A percentile compares a stretch with the other conserved stretches of the same genome.
Conservation (phyloP, 225 moss, liverwort and hornwort genomes). For the Neckera pumila region DNA sequence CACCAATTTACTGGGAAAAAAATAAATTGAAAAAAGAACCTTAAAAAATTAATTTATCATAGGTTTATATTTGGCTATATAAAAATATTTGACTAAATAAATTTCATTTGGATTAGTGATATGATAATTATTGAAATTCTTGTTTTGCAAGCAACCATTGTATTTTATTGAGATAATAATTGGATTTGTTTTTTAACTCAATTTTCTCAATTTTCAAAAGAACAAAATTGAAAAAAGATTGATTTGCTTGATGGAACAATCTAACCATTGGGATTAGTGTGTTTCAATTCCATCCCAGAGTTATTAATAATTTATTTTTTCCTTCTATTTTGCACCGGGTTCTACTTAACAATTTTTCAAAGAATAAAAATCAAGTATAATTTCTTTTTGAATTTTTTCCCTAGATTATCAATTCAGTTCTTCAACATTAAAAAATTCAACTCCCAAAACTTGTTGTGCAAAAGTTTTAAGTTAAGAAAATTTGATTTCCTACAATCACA, state of each 20-base stretch:
- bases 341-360: not conserved
- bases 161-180: too few relatives aligned
- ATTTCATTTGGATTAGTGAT: too few relatives aligned
- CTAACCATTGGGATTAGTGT: too few relatives aligned
- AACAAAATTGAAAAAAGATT: too few relatives aligned
- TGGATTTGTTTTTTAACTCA: not conserved
- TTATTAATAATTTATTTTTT: not conserved
- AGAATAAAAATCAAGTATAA: not conserved
- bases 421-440: not conserved
- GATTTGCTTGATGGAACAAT: too few relatives aligned
- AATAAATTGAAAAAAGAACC: too few relatives aligned
- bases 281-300: too few relatives aligned
- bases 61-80: too few relatives aligned
- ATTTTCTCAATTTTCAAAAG: not conserved
- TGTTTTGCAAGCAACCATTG: too few relatives aligned
- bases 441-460: not conserved
- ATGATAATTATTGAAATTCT: too few relatives aligned
- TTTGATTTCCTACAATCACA: not conserved
- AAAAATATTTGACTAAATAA: too few relatives aligned
- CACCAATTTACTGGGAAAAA: not conserved
- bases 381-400: not conserved
- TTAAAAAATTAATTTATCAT: too few relatives aligned
- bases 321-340: not conserved
- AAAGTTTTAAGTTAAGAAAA: not conserved
- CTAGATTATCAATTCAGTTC: not conserved